These are phyloP conservation scores for Lactifluus volemus DNA, from an alignment of 768 basidiomycete species.

Conservation along the genomic window DNA sequence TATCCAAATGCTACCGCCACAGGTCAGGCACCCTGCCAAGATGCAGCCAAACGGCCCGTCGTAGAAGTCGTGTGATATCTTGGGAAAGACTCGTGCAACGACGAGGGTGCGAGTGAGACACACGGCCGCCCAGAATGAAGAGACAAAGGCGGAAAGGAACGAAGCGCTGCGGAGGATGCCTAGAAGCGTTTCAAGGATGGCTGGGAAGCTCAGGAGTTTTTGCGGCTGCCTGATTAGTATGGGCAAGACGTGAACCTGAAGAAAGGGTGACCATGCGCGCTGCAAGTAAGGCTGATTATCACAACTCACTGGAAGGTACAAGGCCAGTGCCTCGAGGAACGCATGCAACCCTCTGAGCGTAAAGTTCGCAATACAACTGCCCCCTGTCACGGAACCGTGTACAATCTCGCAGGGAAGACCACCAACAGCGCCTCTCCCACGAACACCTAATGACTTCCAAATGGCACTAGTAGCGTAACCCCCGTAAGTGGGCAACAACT, in stretches of 20 bases:
- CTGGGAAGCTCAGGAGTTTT: conserved; percentile 38
- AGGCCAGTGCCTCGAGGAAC: conserved; percentile 51
- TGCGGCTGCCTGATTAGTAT: conserved; percentile 50
- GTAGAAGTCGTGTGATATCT: conserved; percentile 68
- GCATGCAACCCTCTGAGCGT: conserved; percentile 43
- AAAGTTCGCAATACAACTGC: conserved; percentile 55
- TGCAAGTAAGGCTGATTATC: not conserved
- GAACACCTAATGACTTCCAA: conserved; percentile 53
- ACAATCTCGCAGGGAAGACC: conserved; percentile 73
- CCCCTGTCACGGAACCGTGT: conserved; percentile 47
- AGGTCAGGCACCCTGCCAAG: conserved; percentile 56
- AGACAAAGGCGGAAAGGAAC: conserved; percentile 66
- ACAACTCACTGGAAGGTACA: conserved; percentile 62
- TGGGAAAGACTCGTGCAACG: conserved; percentile 54
- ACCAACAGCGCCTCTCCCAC: conserved; percentile 44
- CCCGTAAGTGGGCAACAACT: conserved; percentile 52
- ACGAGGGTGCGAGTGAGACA: conserved; percentile 61
- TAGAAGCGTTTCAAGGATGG: conserved; percentile 34
- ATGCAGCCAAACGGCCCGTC: conserved; percentile 68
- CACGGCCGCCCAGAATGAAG: conserved; percentile 60
- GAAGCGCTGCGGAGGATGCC: conserved; percentile 55
- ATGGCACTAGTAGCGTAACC: conserved; percentile 39
- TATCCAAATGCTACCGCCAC: conserved; percentile 71
- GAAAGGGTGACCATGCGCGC: not conserved
- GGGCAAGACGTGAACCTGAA: conserved; percentile 66